These are phyloP conservation scores for Leishmania arabica DNA, from an alignment of 208 protist species.

Conservation along the genomic window DNA sequence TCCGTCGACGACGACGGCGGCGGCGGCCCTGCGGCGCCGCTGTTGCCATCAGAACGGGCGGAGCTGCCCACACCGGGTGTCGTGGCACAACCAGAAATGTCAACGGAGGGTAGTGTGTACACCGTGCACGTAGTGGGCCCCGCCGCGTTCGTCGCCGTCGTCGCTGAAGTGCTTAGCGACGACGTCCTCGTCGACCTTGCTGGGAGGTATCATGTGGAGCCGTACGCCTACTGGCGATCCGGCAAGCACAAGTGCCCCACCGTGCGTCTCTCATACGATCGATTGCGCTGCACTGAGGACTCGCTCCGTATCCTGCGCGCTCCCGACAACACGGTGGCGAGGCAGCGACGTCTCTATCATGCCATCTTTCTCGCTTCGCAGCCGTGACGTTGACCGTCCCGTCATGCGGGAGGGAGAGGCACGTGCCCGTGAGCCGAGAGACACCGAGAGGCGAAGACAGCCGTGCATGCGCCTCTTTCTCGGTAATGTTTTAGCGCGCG, in stretches of 20 bases:
- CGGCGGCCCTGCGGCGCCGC: background rate
- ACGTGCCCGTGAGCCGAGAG: background rate
- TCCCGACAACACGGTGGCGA: background rate
- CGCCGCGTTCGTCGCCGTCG: background rate
- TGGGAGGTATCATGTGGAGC: background rate
- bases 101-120: background rate
- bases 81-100: too few species aligned
- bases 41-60: too few species aligned
- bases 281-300: constrained; percentile 19
- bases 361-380: constrained; percentile 2
- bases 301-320: constrained; percentile 11
- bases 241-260: constrained; percentile 3
- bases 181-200: constrained; percentile 9
- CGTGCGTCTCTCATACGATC: constrained; percentile 1
- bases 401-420: background rate
- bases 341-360: constrained; percentile 12
- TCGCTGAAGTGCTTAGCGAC: constrained; percentile 3
- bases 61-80: too few species aligned
- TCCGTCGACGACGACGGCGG: background rate
- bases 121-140: constrained; percentile 6
- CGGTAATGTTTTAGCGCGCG: background rate
- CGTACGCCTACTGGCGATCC: constrained; percentile 6
- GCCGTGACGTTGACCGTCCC: background rate
- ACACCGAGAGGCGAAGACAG: background rate
- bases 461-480: background rate